Conservation (phyloP, 108 stramenopile genomes). For the Skeletonema potamos region DNA sequence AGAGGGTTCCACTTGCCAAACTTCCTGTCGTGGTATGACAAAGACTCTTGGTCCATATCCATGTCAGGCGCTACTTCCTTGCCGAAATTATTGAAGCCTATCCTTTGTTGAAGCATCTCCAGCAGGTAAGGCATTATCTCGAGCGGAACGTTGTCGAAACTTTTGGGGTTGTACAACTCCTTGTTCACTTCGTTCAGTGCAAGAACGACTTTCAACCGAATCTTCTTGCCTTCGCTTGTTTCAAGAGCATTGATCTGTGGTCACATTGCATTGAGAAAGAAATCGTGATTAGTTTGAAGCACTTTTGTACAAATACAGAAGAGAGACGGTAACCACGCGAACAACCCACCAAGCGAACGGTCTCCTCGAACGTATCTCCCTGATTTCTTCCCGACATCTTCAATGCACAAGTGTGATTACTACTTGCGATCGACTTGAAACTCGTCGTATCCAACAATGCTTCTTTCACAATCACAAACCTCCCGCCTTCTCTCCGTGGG, state of each 20-base stretch:
- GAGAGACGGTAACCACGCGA: neutral
- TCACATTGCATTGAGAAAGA: neutral
- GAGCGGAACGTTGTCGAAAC: neutral
- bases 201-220: neutral
- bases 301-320: no score
- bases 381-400: neutral
- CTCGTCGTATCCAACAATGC: neutral
- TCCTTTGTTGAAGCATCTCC: neutral
- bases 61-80: neutral
- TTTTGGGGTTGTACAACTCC: neutral
- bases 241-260: neutral
- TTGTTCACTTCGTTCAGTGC: neutral
- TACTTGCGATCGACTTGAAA: neutral
- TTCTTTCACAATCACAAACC: neutral
- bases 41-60: neutral
- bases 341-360: neutral
- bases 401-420: slow-evolving; percentile 21
- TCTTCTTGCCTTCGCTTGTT: neutral
- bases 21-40: neutral
- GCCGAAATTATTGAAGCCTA: slow-evolving; percentile 1
- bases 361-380: neutral
- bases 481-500: neutral
- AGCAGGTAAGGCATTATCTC: neutral
- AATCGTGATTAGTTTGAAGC: neutral
- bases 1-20: neutral